phyloP scores from a whole-genome alignment of 23 red algal genomes.

The Pyropia haitanensis region DNA sequence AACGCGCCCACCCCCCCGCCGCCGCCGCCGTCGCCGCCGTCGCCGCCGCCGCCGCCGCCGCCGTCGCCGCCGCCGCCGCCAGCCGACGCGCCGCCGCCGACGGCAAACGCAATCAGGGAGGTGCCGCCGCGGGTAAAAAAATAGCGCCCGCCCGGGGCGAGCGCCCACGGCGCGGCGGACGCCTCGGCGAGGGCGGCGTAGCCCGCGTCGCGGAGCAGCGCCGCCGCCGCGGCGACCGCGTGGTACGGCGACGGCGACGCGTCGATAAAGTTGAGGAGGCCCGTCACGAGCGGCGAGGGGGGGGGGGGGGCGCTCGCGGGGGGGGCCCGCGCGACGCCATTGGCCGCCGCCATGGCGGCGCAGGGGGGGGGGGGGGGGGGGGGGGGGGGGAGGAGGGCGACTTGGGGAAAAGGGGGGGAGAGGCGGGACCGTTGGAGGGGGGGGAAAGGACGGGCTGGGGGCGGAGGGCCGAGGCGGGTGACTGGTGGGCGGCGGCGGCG shows the following conservation, averaged over 20 bases:
- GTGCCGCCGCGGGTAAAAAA: conserved; percentile 47
- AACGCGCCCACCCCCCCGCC: conserved; percentile 7
- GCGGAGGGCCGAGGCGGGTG: too few species aligned
- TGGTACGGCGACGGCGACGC: conserved; percentile 56
- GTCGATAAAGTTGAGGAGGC: conserved; percentile 60
- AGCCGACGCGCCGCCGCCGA: background rate
- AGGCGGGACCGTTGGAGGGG: too few species aligned
- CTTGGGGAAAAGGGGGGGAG: too few species aligned
- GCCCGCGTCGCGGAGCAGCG: conserved; percentile 16
- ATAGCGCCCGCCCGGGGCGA: conserved; percentile 28
- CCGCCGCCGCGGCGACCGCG: conserved; percentile 27
- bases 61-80: background rate
- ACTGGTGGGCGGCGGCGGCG: too few species aligned
- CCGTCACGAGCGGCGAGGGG: background rate
- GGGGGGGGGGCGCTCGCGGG: too few species aligned
- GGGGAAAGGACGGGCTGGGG: too few species aligned
- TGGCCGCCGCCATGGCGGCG: too few species aligned
- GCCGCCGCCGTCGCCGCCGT: background rate
- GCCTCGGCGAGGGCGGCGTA: conserved; percentile 28
- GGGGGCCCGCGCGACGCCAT: too few species aligned
- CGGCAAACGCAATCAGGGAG: conserved; percentile 52
- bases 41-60: background rate
- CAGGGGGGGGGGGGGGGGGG: too few species aligned
- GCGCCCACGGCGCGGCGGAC: conserved; percentile 5
- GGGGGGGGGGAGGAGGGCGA: too few species aligned